These are phyloP conservation scores for Fusarium sp. DNA, from an alignment of 2,329 filamentous ascomycete genomes.

Conservation along the genomic window DNA sequence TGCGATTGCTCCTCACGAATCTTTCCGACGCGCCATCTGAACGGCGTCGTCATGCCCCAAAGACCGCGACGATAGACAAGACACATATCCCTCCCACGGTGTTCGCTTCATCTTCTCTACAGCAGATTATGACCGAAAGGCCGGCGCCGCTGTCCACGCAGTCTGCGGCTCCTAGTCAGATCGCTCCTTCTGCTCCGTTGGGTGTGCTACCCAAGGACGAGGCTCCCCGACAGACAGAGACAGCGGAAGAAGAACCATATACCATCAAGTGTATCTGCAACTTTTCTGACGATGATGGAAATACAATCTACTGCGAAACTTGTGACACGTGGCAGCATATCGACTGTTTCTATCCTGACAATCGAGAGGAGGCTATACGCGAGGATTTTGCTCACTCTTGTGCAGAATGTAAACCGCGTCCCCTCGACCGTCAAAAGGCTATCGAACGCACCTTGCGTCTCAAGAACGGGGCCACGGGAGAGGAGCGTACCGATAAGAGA, in stretches of 20 bases:
- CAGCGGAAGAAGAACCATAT: slow-evolving; percentile 80
- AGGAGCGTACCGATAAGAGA: slow-evolving; percentile 73
- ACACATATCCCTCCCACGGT: slow-evolving; percentile 52
- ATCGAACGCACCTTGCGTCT: slow-evolving; percentile 76
- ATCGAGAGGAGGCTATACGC: slow-evolving; percentile 76
- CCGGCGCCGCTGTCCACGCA: slow-evolving; percentile 64
- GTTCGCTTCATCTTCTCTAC: slow-evolving; percentile 53
- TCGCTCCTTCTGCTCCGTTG: slow-evolving; percentile 52
- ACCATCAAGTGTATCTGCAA: slow-evolving; percentile 98
- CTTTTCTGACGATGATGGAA: slow-evolving; percentile 94
- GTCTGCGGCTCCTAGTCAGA: slow-evolving; percentile 66
- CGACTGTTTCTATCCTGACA: slow-evolving; percentile 88
- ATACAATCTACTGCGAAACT: slow-evolving; percentile 93
- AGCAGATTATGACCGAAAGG: slow-evolving; percentile 72
- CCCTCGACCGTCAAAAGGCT: slow-evolving; percentile 78
- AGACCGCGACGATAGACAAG: slow-evolving; percentile 62
- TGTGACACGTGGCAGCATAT: slow-evolving; percentile 99
- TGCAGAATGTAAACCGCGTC: slow-evolving; percentile 84
- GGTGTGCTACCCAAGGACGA: slow-evolving; percentile 54
- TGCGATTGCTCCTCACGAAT: slow-evolving; percentile 36
- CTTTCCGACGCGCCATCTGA: slow-evolving; percentile 54
- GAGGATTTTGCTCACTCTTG: slow-evolving; percentile 84
- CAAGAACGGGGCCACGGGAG: slow-evolving; percentile 53
- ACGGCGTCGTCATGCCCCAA: slow-evolving; percentile 69
- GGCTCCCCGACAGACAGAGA: slow-evolving; percentile 60